These are phyloP conservation scores for Fraxinus excelsior DNA, from an alignment of 257 asterid genomes.

Conservation along the genomic window DNA sequence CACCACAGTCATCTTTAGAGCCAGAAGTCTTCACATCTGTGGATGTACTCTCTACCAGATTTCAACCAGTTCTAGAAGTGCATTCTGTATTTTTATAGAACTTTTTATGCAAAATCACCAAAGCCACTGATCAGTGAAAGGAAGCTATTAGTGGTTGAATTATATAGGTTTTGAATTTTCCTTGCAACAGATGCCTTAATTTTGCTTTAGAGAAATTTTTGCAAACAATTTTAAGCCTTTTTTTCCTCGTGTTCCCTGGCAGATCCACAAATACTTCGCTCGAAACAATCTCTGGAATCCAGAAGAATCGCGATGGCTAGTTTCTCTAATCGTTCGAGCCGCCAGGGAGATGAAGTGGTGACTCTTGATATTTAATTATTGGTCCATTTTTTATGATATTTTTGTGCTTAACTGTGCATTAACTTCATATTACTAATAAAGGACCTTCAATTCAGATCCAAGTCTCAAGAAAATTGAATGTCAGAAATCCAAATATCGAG, in stretches of 20 bases:
- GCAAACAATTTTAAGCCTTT: neutral
- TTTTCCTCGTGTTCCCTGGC: constrained; percentile 1
- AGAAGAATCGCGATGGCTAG: constrained; percentile 8
- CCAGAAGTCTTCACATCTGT: neutral
- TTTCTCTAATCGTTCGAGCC: constrained; percentile 8
- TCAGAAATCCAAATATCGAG: constrained; percentile 28
- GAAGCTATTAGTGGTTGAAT: neutral
- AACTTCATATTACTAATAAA: constrained; percentile 5
- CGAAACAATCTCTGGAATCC: neutral
- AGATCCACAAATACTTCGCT: constrained; percentile 16
- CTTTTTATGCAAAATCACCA: neutral
- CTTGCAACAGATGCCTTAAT: neutral
- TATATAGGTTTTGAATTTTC: neutral
- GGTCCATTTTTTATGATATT: neutral
- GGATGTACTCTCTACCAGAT: neutral
- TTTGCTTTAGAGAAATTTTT: neutral
- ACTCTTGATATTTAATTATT: neutral
- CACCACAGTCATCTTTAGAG: neutral
- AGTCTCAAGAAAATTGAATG: constrained; percentile 23
- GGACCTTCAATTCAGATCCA: constrained; percentile 18
- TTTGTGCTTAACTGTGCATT: neutral
- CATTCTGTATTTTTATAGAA: neutral
- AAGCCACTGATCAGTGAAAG: neutral
- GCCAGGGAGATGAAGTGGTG: constrained; percentile 18
- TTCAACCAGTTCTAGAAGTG: neutral